Base-by-base conservation (phyloP, 2,329 filamentous ascomycete genomes). In the Alternaria postmessia region DNA sequence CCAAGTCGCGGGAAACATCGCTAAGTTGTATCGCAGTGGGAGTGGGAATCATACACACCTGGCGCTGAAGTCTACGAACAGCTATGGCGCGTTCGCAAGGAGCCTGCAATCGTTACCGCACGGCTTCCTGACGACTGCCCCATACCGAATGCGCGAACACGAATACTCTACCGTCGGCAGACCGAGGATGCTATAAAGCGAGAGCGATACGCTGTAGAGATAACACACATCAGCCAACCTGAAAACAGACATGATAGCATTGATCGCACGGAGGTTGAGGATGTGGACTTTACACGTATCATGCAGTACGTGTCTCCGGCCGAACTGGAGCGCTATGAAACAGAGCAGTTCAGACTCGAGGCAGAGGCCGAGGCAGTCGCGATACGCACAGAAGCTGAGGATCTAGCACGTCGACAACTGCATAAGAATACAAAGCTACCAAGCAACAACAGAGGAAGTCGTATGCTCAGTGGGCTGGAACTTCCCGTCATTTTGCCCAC, bases 321-420 rank as follows among this genome's bases (percentile, higher is more conserved):
- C 11, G 74, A 78, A 62, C 62, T 77, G 7, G 74, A 77, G 41
- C 63, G 73, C 8, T 78, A 67, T 39, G 75, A 78, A 51, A 75
- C 76, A 38, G 68, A 68, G 44, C 70, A 75, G 57, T 76, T 74
- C 56, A 61, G 53, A 8, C 59, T 69, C 9, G 71, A 76, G 51
- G 69, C 70, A 0, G 69, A 74, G 51, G 73, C 70, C 2, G 67
- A 75, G 43, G 69, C 65, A 5, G 54, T 66, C 24, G 67, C 62
- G 4, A 43, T 63, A 30, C 60, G 64, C 12, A 65, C 51, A 16
- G 72, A 73, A n/a, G 59, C 61, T 7, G 69, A 74, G 34, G 67
- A 73, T 22, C 48, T 66, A 30, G 57, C 62, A 11, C 54, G 54
- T 18, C 54, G 61, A 22, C 57, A 67, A 49, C 53, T 75, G 22